Evolutionary conservation across 371 early-diverging fungal genomes (phyloP), one percentile per base, ranked within the genome.

Genomic region (Batkoa obscura): DNA sequence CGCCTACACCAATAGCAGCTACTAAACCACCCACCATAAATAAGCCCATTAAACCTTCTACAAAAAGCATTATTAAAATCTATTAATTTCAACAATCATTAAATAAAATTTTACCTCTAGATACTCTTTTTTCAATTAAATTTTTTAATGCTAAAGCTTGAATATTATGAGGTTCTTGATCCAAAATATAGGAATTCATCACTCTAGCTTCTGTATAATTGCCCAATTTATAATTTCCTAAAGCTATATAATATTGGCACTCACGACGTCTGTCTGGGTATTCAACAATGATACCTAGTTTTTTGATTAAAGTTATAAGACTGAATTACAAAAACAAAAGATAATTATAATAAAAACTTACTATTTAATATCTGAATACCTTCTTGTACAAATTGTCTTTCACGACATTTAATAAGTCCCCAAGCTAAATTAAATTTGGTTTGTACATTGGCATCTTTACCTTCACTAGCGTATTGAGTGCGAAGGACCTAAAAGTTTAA

Each of bases 341-440:
- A 36, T 34, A 34, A 34, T 41, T 0, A 54, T 8, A 39, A n/a
- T 15, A 13, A 45, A 50, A 48, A 49, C 57, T 3, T 67, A 84
- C 86, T 86, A 62, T 80, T 75, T 53, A 94, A 66, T n/a, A 91
- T 68, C 30, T 69, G 64, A 31, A 92, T 78, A 10, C 91, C 95
- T 23, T 72, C 66, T 50, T 79, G 74, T 53, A 88, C 80, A 53
- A 89, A 80, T 2, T 66, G 67, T 51, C 71, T 65, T 34, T 66
- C 64, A 52, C 65, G 72, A 62, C 84, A 82, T 66, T 74, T 79
- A 64, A 88, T 79, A 36, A 92, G 72, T 0, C 88, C 92, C 92
- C 94, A 95, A 2, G 95, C 92, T 63, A 86, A 90, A 72, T 93
- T 90, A 75, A 95, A 95, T 66, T 90, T 90, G 42, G 89, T 90